Base-by-base conservation (phyloP, 495 filamentous ascomycete species). In the Penicillium longicatenatum region DNA sequence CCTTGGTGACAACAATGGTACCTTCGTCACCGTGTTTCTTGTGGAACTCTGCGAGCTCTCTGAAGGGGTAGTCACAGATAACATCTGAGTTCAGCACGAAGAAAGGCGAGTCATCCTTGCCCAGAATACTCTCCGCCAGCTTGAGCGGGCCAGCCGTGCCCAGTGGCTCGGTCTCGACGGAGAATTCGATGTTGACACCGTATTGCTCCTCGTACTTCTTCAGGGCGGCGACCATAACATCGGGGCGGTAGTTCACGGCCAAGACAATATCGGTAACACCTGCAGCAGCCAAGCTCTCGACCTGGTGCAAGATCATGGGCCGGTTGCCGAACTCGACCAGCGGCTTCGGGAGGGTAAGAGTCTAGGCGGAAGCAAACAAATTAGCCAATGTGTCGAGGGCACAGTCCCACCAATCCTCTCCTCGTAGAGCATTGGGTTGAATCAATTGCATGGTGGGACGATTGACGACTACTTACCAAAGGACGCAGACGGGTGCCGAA, bases 21-120 rank as follows among this genome's bases (percentile, higher is more conserved):
- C 94, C 94, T 78, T 99, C 94, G 43, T 97, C 83, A 42, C 94
- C 94, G 74, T 99, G 94, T 12, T 75, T 64, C 73, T 89, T 91
- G 85, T 98, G 94, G 84, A 97, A 82, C 0, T 82, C 89, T 51
- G 88, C 90, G 19, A 99, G 88, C 60, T 94, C 79, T 69, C 89
- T 80, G 81, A 98, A 97, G 39, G 94, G 94, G 75, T 93, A 99
- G 53, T 99, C 93, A 84, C 95, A 98, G 73, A 95, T 98, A 65
- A 99, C 84, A 70, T 98, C 94, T 31, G 92, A 96, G 81, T 98
- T 98, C 57, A 99, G 84, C n/a, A 99, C 94, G 75, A 99, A 98
- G 81, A 98, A 98, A 43, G 94, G 94, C 12, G 85, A 76, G 71
- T 97, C 87, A 68, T 97, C 93, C 74, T 98, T 98, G 58, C 83